Base-by-base conservation (phyloP, 2,329 filamentous ascomycete genomes). In the Ilyonectria sp. region DNA sequence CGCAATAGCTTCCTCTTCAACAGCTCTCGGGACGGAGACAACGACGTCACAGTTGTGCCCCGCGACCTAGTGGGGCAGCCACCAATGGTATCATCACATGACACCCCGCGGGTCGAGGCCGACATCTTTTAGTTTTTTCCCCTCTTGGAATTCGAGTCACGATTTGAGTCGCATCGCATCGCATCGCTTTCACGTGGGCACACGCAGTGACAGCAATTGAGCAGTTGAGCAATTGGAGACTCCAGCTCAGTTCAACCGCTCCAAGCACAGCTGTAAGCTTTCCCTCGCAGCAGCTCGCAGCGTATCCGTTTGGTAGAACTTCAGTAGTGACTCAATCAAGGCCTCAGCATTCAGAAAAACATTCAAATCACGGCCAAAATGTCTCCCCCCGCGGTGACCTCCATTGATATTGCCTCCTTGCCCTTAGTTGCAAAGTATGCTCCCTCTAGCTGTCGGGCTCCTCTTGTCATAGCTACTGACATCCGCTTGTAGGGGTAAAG, bases 401-500 rank as follows among this genome's bases (percentile, higher is more conserved):
- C 44, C 9, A 46, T 46, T 23, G 44, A 46, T 19, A 9, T 46
- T 5, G 17, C 44, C 19, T 46, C 44, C 21, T 23, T 46, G 44
- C 44, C 44, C 19, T 13, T 46, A 19, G 44, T 46, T 8, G 46
- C 46, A 29, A 49, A 29, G 21, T 29, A 49, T n/a, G 44, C 44
- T 46, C 17, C n/a, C 15, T 43, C 40, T n/a, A 17, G 19, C 40
- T 43, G 4, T 17, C n/a, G 15, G 40, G 8, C 40, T 8, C n/a
- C 15, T 43, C 15, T 15, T 43, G 10, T 21, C 44, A 46, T 46
- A 9, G 19, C 13, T 21, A 10, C 44, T 23, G 10, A 21, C 19
- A 21, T 21, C 19, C 44, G 19, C 21, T 23, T 19, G 19, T 23
- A 46, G 44, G 50, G 85, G 86, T 74, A 97, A 97, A 83, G 94